phyloP scores from a whole-genome alignment of 1,284 basidiomycete species.

The Filobasidium uniguttulatum region DNA sequence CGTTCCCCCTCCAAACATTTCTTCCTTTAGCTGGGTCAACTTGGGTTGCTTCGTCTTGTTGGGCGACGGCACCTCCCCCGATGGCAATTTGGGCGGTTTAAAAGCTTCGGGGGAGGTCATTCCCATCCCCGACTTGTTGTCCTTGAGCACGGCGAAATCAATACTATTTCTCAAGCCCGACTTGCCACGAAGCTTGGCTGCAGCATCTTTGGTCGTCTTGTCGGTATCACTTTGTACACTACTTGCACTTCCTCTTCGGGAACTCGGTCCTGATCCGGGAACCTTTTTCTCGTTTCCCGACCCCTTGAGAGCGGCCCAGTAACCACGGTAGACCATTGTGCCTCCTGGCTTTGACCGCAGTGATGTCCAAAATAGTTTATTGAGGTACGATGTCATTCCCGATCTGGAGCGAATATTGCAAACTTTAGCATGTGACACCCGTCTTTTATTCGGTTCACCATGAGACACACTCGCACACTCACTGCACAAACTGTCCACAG shows the following conservation, averaged over 20 bases:
- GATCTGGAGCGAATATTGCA: conserved; percentile 20
- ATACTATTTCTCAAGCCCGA: neutral
- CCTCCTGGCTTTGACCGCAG: conserved; percentile 33
- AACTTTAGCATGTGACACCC: neutral
- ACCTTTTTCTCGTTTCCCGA: conserved; percentile 18
- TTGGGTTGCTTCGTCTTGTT: neutral
- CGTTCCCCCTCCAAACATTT: conserved; percentile 14
- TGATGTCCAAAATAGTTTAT: conserved; percentile 33
- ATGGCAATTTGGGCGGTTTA: neutral
- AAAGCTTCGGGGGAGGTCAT: neutral
- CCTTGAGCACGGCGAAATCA: neutral
- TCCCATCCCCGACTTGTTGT: neutral
- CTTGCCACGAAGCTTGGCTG: neutral
- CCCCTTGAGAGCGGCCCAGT: conserved; percentile 30
- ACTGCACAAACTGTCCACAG: conserved; percentile 38
- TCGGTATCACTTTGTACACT: conserved; percentile 22
- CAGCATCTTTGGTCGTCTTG: conserved; percentile 15
- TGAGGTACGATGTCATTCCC: conserved; percentile 30
- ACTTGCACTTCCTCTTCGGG: conserved; percentile 8
- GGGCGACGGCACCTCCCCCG: no score
- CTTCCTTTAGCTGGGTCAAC: neutral
- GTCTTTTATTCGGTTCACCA: neutral
- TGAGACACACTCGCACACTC: conserved; percentile 16
- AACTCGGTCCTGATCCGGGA: neutral
- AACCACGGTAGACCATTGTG: conserved; percentile 40